A percentile compares a stretch with the other conserved stretches of the same genome.
These are phyloP conservation scores for Hymenoscyphus fructigenus DNA, from an alignment of 2,329 filamentous ascomycete genomes.

Conservation along the genomic window DNA sequence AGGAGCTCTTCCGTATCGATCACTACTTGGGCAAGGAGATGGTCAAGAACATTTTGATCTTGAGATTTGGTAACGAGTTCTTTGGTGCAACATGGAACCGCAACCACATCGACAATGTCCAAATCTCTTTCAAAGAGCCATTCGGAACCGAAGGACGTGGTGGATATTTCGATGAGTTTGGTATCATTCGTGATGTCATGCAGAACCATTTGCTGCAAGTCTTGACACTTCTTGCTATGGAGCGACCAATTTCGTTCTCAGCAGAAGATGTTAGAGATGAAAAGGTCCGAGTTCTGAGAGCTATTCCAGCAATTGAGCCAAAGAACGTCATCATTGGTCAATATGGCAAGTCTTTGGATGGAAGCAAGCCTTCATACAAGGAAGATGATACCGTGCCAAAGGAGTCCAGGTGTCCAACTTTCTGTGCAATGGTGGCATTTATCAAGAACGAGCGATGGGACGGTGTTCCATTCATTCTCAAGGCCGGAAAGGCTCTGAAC, in stretches of 20 bases:
- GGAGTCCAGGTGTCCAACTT: slow-evolving; percentile 95
- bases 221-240: slow-evolving; percentile 94
- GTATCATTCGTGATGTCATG: slow-evolving; percentile 99
- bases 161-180: slow-evolving; percentile 99
- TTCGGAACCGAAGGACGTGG: slow-evolving; percentile 98
- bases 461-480: slow-evolving; percentile 97
- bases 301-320: slow-evolving; percentile 91
- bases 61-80: slow-evolving; percentile 98
- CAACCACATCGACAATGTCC: slow-evolving; percentile 98
- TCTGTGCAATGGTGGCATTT: slow-evolving; percentile 94
- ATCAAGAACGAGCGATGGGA: slow-evolving; percentile 99
- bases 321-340: slow-evolving; percentile 99
- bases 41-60: slow-evolving; percentile 99
- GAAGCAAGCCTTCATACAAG: slow-evolving; percentile 95
- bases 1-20: slow-evolving; percentile 98
- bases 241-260: slow-evolving; percentile 96
- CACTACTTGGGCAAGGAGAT: slow-evolving; percentile 99
- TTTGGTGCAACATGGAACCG: slow-evolving; percentile 98
- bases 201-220: slow-evolving; percentile 99
- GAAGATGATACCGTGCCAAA: slow-evolving; percentile 98
- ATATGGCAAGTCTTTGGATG: slow-evolving; percentile 94
- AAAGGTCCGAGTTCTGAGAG: slow-evolving; percentile 93
- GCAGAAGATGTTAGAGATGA: slow-evolving; percentile 98
- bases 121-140: slow-evolving; percentile 99
- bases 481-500: slow-evolving; percentile 97